A percentile compares a stretch with the other conserved stretches of the same genome.
phyloP scores from a whole-genome alignment of 805 yeast genomes.

The Maudiozyma turicensis region DNA sequence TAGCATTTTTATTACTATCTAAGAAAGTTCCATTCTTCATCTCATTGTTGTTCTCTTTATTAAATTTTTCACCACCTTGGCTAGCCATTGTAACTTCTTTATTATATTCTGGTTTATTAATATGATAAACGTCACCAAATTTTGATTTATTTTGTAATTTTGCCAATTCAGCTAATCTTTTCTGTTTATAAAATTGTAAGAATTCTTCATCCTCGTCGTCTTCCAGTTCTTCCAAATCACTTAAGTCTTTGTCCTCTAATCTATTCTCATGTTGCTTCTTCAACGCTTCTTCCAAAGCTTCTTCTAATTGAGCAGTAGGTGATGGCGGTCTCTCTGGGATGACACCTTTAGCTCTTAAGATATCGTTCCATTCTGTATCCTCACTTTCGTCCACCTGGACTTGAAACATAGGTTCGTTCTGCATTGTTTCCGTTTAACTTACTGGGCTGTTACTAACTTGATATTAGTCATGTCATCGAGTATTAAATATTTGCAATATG shows the following conservation, averaged over 20 bases:
- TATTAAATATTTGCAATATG: no score
- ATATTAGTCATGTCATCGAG: no score
- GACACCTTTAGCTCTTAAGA: constrained; percentile 78
- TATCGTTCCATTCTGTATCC: constrained; percentile 99
- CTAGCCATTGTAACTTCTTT: constrained; percentile 80
- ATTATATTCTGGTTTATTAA: constrained; percentile 82
- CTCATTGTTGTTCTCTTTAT: neutral
- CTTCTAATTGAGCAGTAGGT: constrained; percentile 79
- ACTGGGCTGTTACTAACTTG: neutral
- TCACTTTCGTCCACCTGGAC: constrained; percentile 91
- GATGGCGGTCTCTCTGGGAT: constrained; percentile 89
- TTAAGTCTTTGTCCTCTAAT: constrained; percentile 63
- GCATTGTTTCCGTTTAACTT: constrained; percentile 11
- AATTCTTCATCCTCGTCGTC: constrained; percentile 93
- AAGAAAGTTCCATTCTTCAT: neutral
- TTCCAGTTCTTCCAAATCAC: constrained; percentile 79
- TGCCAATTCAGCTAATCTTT: constrained; percentile 67
- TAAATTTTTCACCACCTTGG: constrained; percentile 19
- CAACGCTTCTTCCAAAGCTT: constrained; percentile 76
- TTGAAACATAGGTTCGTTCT: constrained; percentile 50
- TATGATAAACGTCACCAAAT: constrained; percentile 69
- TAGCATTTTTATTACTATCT: neutral
- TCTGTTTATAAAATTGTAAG: constrained; percentile 62
- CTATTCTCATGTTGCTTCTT: constrained; percentile 73
- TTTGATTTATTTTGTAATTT: constrained; percentile 44